These are phyloP conservation scores for Leishmania major DNA, from an alignment of 208 protist genomes.

Conservation along the genomic window DNA sequence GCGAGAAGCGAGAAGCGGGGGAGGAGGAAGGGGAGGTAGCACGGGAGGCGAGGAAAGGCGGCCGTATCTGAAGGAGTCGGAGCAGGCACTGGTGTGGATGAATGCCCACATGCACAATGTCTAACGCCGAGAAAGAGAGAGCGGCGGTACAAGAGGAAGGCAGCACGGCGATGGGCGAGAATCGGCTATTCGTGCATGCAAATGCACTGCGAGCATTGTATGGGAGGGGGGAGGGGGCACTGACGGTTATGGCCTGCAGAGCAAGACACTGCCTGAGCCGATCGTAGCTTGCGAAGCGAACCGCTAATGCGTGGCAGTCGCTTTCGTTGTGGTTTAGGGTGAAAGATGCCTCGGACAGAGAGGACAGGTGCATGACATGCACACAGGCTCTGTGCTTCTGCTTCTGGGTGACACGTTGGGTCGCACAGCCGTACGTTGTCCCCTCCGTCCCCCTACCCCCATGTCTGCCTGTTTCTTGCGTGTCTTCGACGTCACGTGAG, in stretches of 20 bases:
- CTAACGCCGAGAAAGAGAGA: neutral
- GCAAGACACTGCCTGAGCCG: neutral
- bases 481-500: neutral
- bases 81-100: neutral
- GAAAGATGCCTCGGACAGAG: neutral
- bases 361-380: neutral
- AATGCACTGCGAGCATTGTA: neutral
- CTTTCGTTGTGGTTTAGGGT: neutral
- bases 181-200: neutral
- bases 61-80: neutral
- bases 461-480: too few species aligned
- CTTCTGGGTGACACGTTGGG: neutral
- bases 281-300: too few species aligned
- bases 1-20: neutral
- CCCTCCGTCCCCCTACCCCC: too few species aligned
- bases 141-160: too few species aligned
- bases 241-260: neutral
- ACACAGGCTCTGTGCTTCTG: neutral
- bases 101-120: neutral
- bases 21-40: too few species aligned
- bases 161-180: neutral
- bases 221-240: neutral
- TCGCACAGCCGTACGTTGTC: neutral
- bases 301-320: neutral
- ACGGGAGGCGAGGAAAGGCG: neutral